These are phyloP conservation scores for Trifolium subterraneum DNA, from an alignment of 306 rosid species.

Conservation along the genomic window DNA sequence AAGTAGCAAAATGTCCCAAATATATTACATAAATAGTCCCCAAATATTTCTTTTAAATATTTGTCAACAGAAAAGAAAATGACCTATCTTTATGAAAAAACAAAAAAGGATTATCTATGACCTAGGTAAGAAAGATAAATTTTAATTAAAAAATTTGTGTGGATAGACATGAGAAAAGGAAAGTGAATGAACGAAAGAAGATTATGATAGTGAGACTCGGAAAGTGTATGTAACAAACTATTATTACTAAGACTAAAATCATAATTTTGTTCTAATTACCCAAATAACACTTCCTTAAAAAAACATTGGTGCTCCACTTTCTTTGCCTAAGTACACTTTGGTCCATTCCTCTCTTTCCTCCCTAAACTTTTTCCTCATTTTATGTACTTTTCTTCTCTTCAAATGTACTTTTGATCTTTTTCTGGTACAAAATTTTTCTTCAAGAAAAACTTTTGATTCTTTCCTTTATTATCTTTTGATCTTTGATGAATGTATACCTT, in stretches of 20 bases:
- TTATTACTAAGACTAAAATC: slow-evolving; percentile 1
- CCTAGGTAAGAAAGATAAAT: too few relatives aligned
- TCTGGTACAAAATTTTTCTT: too few relatives aligned
- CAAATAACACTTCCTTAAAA: slow-evolving; percentile 27
- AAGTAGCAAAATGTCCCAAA: too few relatives aligned
- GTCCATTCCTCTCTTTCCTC: slow-evolving; percentile 29
- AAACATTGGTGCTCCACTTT: slow-evolving; percentile 45
- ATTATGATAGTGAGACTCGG: slow-evolving; percentile 42
- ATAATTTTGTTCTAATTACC: slow-evolving; percentile 9
- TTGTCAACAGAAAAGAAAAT: too few relatives aligned
- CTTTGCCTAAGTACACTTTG: slow-evolving; percentile 40
- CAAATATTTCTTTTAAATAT: too few relatives aligned
- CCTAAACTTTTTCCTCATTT: background rate
- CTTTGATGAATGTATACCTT: too few relatives aligned
- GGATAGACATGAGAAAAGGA: slow-evolving; percentile 43
- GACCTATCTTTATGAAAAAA: too few relatives aligned
- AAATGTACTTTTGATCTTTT: too few relatives aligned
- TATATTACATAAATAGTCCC: too few relatives aligned
- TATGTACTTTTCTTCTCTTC: background rate
- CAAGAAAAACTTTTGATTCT: too few relatives aligned
- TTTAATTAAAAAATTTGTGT: background rate
- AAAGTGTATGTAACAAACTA: slow-evolving; percentile 26
- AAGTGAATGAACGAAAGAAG: slow-evolving; percentile 37
- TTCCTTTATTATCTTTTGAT: too few relatives aligned
- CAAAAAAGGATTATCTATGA: too few relatives aligned